Conservation (phyloP, 2,329 filamentous ascomycete species). For the Tolypocladium ovalisporum region DNA sequence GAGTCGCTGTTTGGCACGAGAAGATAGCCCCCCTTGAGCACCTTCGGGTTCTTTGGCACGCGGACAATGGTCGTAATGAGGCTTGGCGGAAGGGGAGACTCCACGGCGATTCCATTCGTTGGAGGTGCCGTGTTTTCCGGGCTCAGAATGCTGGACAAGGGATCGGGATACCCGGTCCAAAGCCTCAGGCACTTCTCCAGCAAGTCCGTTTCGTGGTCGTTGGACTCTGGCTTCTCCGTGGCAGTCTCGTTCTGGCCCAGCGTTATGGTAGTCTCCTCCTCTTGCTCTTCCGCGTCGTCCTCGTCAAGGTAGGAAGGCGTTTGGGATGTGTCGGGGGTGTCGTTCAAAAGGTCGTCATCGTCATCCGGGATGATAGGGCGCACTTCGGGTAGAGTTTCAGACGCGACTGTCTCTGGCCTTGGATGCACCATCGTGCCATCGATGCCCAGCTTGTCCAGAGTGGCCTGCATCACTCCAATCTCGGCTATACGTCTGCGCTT, state of each 20-base stretch:
- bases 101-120: conserved; percentile 43
- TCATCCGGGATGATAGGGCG: conserved; percentile 38
- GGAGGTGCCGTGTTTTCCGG: conserved; percentile 59
- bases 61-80: conserved; percentile 68
- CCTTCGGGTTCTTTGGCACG: conserved; percentile 67
- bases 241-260: conserved; percentile 7
- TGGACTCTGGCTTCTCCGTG: conserved; percentile 27
- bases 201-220: conserved; percentile 33
- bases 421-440: conserved; percentile 27
- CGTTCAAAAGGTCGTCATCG: conserved; percentile 47
- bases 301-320: conserved; percentile 22
- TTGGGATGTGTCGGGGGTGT: conserved; percentile 43
- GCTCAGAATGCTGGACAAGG: conserved; percentile 42
- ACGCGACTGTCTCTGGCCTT: conserved; percentile 22
- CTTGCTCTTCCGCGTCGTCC: conserved; percentile 9
- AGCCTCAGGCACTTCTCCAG: conserved; percentile 49
- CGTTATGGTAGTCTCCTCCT: conserved; percentile 12
- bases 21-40: conserved; percentile 81
- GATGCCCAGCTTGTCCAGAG: conserved; percentile 48
- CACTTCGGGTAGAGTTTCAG: conserved; percentile 22
- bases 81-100: conserved; percentile 42
- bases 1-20: conserved; percentile 74
- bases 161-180: conserved; percentile 53
- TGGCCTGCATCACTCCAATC: conserved; percentile 62
- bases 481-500: conserved; percentile 66